phyloP scores from a whole-genome alignment of 129 eudicot genomes.

The Cynara cardunculus region DNA sequence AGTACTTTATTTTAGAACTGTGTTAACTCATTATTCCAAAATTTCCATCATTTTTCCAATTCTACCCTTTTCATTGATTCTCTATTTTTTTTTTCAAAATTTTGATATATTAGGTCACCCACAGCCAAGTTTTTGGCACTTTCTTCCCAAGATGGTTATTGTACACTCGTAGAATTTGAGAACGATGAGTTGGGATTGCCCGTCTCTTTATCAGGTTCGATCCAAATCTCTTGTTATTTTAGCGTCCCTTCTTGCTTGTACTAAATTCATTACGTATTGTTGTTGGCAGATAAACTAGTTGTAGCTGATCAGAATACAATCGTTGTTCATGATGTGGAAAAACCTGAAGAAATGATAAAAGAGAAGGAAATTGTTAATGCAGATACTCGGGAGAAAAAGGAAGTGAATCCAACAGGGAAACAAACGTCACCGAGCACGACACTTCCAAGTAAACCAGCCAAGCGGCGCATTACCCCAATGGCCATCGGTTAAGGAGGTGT shows the following conservation, averaged over 20 bases:
- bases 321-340: slow-evolving; percentile 20
- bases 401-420: slow-evolving; percentile 19
- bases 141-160: slow-evolving; percentile 95
- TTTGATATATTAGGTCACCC: slow-evolving; percentile 60
- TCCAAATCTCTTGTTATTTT: not conserved
- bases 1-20: no score
- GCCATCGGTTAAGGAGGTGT: slow-evolving; percentile 56
- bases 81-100: not conserved
- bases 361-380: slow-evolving; percentile 6
- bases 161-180: slow-evolving; percentile 83
- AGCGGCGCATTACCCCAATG: slow-evolving; percentile 90
- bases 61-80: no score
- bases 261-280: not conserved
- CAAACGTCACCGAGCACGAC: slow-evolving; percentile 33
- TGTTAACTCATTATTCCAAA: no score
- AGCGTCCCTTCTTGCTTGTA: not conserved
- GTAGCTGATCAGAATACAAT: slow-evolving; percentile 18
- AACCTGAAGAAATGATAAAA: slow-evolving; percentile 12
- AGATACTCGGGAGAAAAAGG: slow-evolving; percentile 25
- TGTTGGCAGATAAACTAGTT: slow-evolving; percentile 33
- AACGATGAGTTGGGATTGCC: slow-evolving; percentile 76
- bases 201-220: slow-evolving; percentile 55
- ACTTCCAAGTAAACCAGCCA: slow-evolving; percentile 58
- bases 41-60: no score
- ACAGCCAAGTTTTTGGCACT: slow-evolving; percentile 66